These are phyloP conservation scores for Candida hispaniensis DNA, from an alignment of 805 yeast genomes.

Conservation along the genomic window DNA sequence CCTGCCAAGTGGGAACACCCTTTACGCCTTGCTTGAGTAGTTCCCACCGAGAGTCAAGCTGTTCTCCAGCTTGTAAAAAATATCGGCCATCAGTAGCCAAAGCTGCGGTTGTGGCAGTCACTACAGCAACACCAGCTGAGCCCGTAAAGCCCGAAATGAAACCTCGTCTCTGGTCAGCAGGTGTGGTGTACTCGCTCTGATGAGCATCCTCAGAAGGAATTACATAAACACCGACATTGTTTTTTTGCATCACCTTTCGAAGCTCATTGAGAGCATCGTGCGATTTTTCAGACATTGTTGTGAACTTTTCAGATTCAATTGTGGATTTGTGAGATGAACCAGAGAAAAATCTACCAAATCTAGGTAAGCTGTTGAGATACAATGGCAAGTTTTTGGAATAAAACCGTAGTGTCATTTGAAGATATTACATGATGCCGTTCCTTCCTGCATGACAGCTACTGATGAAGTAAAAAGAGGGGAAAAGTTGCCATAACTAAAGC, in stretches of 20 bases:
- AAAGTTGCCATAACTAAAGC: no score
- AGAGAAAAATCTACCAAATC: no score
- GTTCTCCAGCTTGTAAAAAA: conserved; percentile 79
- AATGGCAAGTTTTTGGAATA: no score
- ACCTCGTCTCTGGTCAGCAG: conserved; percentile 70
- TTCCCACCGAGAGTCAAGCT: conserved; percentile 63
- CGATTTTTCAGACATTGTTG: no score
- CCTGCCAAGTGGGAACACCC: conserved; percentile 69
- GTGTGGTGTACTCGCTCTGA: conserved; percentile 79
- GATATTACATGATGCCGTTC: no score
- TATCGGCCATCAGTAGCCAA: conserved; percentile 92
- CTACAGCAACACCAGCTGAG: conserved; percentile 84
- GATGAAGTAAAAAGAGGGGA: no score
- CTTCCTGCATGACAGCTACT: no score
- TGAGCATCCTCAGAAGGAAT: conserved; percentile 90
- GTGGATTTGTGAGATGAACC: no score
- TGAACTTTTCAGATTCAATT: no score
- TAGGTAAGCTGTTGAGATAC: no score
- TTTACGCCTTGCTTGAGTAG: conserved; percentile 68
- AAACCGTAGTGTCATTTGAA: no score
- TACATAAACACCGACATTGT: conserved; percentile 60
- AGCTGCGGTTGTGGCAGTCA: conserved; percentile 60
- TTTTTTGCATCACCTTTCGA: conserved; percentile 51
- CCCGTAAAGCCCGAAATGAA: conserved; percentile 84
- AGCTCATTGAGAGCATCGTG: no score